phyloP scores from a whole-genome alignment of 2,329 filamentous ascomycete species.

The Trichophyton verrucosum region DNA sequence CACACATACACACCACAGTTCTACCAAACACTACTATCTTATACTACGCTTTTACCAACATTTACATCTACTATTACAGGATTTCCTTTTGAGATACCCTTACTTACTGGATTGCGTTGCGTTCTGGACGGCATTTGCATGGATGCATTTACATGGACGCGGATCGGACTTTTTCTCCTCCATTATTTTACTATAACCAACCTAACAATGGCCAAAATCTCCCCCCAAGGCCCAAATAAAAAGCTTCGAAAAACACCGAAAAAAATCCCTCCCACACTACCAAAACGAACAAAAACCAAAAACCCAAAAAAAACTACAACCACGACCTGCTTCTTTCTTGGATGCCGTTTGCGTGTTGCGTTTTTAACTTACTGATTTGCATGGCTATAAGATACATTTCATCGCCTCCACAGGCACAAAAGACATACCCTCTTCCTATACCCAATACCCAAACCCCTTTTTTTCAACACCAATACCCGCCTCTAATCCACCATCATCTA shows the following conservation, averaged over 20 bases:
- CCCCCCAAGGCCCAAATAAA: no score
- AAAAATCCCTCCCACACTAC: not conserved
- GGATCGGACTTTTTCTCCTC: not conserved
- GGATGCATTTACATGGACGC: constrained; percentile 1
- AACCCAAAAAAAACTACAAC: not conserved
- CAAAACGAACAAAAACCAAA: not conserved
- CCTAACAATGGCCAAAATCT: no score
- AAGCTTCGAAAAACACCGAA: not conserved
- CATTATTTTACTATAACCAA: no score
- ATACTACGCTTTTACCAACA: not conserved
- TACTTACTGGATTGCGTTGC: not conserved
- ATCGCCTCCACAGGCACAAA: not conserved
- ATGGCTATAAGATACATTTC: not conserved
- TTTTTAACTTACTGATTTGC: not conserved
- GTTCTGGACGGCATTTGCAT: not conserved
- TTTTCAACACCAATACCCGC: not conserved
- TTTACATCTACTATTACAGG: not conserved
- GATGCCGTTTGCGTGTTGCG: not conserved
- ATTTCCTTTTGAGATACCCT: not conserved
- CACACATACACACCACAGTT: no score
- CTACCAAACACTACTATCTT: not conserved
- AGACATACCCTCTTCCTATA: not conserved
- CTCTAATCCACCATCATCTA: not conserved
- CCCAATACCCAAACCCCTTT: not conserved
- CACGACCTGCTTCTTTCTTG: not conserved